Conservation (phyloP, 208 protist species). For the Acanthamoeba culbertsoni region DNA sequence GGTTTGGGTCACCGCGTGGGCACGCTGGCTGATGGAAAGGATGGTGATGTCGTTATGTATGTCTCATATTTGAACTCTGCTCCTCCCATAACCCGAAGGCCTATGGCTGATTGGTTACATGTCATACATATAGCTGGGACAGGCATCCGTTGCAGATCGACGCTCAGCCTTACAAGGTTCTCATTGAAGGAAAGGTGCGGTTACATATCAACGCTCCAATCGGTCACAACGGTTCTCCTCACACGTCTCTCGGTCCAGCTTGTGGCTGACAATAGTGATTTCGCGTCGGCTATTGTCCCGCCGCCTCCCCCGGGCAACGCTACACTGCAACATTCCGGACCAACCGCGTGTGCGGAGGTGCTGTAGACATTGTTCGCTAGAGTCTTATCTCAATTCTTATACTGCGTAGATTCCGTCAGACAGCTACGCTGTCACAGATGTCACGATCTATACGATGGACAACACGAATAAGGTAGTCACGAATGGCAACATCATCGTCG, state of each 20-base stretch:
- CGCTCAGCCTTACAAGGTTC: constrained; percentile 45
- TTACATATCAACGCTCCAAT: not conserved
- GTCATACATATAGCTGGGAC: constrained; percentile 2
- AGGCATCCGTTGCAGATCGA: constrained; percentile 54
- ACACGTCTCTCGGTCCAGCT: not conserved
- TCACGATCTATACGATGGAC: constrained; percentile 57
- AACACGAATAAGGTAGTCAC: not conserved
- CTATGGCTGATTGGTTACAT: too few species aligned
- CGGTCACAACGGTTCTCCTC: not conserved
- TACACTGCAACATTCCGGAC: not conserved
- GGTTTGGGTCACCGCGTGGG: constrained; percentile 61
- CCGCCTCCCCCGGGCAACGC: not conserved
- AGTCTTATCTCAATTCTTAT: too few species aligned
- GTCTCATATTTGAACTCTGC: constrained; percentile 20
- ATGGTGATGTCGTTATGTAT: constrained; percentile 70
- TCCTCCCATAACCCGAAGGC: too few species aligned
- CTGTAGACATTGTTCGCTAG: too few species aligned
- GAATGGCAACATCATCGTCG: not conserved
- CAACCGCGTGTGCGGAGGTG: not conserved
- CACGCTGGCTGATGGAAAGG: constrained; percentile 18
- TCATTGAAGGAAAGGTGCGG: constrained; percentile 61
- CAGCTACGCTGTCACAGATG: constrained; percentile 42
- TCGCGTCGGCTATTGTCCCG: not conserved
- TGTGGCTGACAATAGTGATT: not conserved
- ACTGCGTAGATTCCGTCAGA: not conserved